Percentiles rank a stretch among this genome's conserved stretches.
These are phyloP conservation scores for Fraxinus platypoda DNA, from an alignment of 305 asterid genomes.

Conservation along the genomic window DNA sequence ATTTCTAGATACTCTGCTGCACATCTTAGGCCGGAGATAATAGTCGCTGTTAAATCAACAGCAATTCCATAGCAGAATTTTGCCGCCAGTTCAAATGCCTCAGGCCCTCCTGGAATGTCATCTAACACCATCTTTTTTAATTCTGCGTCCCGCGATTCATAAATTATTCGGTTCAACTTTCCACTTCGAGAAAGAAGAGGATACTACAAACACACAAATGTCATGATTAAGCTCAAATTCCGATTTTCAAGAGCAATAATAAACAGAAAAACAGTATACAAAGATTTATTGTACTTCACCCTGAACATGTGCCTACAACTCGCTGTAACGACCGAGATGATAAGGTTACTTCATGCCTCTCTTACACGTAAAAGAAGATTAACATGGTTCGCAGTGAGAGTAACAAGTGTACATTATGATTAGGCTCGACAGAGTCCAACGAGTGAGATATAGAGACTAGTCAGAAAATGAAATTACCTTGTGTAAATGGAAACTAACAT, in stretches of 20 bases:
- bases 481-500: slow-evolving; percentile 75
- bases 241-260: not conserved
- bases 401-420: not conserved
- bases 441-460: not conserved
- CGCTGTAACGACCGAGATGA: not conserved
- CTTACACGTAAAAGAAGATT: not conserved
- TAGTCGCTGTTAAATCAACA: slow-evolving; percentile 70
- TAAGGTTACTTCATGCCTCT: not conserved
- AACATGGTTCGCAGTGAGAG: not conserved
- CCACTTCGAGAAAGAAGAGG: slow-evolving; percentile 89
- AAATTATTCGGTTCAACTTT: slow-evolving; percentile 67
- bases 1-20: slow-evolving; percentile 88
- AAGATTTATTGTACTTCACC: not conserved
- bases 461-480: slow-evolving; percentile 45
- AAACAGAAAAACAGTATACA: not conserved
- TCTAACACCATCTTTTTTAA: slow-evolving; percentile 46
- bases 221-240: not conserved
- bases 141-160: slow-evolving; percentile 57
- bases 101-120: slow-evolving; percentile 84
- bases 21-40: slow-evolving; percentile 83
- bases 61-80: slow-evolving; percentile 89
- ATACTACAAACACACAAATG: slow-evolving; percentile 38
- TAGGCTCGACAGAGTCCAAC: not conserved
- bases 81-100: slow-evolving; percentile 81
- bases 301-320: not conserved